These are phyloP conservation scores for Dicorynia guianensis DNA, from an alignment of 306 rosid species.

Conservation along the genomic window DNA sequence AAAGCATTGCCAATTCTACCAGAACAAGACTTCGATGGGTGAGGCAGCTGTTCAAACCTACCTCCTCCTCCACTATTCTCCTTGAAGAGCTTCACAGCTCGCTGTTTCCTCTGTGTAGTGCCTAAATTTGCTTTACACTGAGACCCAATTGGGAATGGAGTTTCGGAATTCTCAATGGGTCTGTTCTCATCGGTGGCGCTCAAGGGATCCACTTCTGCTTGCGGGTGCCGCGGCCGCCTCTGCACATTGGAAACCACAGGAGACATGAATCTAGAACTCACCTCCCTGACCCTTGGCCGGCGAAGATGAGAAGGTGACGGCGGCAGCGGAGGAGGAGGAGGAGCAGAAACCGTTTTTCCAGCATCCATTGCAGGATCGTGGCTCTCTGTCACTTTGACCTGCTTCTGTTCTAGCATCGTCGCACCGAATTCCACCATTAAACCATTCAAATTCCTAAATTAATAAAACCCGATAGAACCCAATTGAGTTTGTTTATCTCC, in stretches of 20 bases:
- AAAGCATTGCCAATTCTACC: slow-evolving; percentile 49
- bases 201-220: slow-evolving; percentile 55
- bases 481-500: too few species aligned
- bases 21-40: slow-evolving; percentile 54
- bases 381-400: slow-evolving; percentile 16
- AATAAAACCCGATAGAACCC: too few species aligned
- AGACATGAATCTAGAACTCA: slow-evolving; percentile 89
- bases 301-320: slow-evolving; percentile 53
- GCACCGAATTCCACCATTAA: slow-evolving; percentile 19
- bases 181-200: slow-evolving; percentile 56
- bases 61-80: slow-evolving; percentile 58
- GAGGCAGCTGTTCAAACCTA: slow-evolving; percentile 42
- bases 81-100: slow-evolving; percentile 58
- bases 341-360: slow-evolving; percentile 28
- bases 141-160: slow-evolving; percentile 48
- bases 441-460: slow-evolving; percentile 29
- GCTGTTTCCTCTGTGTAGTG: slow-evolving; percentile 52
- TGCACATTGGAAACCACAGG: slow-evolving; percentile 48
- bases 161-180: slow-evolving; percentile 58
- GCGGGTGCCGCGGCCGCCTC: slow-evolving; percentile 54
- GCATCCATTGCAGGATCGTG: slow-evolving; percentile 28
- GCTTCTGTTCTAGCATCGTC: slow-evolving; percentile 37
- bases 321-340: slow-evolving; percentile 62
- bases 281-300: slow-evolving; percentile 86
- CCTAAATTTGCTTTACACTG: slow-evolving; percentile 39